Conservation (phyloP, 768 basidiomycete species). For the Russula foetens region DNA sequence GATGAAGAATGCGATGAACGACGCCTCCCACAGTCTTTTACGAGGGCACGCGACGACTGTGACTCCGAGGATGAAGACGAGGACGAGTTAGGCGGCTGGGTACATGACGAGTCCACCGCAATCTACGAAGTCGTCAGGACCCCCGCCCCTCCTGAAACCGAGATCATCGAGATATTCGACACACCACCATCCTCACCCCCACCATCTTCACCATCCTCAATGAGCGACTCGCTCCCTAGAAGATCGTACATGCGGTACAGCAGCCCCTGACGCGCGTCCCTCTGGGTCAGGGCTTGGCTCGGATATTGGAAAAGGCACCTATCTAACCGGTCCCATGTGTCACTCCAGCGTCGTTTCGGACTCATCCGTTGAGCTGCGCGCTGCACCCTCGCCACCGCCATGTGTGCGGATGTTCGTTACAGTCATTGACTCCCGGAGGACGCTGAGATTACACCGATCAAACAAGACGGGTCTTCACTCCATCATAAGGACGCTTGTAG, state of each 20-base stretch:
- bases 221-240: neutral
- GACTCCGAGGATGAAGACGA: slow-evolving; percentile 30
- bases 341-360: neutral
- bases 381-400: neutral
- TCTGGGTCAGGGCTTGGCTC: neutral
- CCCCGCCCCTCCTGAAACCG: slow-evolving; percentile 1
- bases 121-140: slow-evolving; percentile 27
- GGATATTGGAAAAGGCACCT: neutral
- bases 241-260: neutral
- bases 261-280: neutral
- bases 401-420: neutral
- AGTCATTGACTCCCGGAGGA: too few relatives aligned
- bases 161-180: slow-evolving; percentile 30
- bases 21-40: neutral
- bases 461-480: neutral
- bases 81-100: slow-evolving; percentile 35
- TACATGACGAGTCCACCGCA: slow-evolving; percentile 34
- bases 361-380: neutral
- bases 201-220: slow-evolving; percentile 6
- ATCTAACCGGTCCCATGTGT: neutral
- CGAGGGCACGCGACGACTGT: neutral
- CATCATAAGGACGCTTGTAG: neutral
- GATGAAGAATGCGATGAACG: slow-evolving; percentile 13
- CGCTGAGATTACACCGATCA: too few relatives aligned
- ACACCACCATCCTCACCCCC: slow-evolving; percentile 20